Conservation (phyloP, 805 yeast genomes). For the Candida ascalaphidarum region DNA sequence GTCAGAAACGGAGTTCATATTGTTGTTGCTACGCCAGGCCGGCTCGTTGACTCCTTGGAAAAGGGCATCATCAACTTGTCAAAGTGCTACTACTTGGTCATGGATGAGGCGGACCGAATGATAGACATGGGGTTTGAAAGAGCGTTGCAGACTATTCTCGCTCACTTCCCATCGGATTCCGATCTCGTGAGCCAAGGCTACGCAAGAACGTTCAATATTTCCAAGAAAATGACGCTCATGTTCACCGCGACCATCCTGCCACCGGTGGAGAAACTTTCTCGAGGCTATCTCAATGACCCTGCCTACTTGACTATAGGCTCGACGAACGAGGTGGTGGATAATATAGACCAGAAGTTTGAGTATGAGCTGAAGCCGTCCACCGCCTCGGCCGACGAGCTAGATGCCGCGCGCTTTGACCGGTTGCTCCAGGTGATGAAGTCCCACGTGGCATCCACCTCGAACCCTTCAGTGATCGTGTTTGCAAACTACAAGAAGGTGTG, state of each 20-base stretch:
- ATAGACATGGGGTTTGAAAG: constrained; percentile 90
- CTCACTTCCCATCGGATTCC: constrained; percentile 38
- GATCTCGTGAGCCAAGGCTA: constrained; percentile 16
- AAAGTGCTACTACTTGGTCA: constrained; percentile 58
- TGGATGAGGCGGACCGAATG: constrained; percentile 97
- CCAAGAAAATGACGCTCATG: constrained; percentile 66
- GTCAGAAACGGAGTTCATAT: constrained; percentile 63
- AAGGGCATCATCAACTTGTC: constrained; percentile 52
- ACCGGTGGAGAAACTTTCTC: constrained; percentile 57
- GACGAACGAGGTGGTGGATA: constrained; percentile 55
- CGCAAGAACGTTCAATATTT: constrained; percentile 25
- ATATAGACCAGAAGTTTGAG: constrained; percentile 61
- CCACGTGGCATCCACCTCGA: constrained; percentile 30
- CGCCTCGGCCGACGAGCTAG: constrained; percentile 23
- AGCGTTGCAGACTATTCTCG: constrained; percentile 56
- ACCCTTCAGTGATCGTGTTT: constrained; percentile 56
- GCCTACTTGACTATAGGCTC: constrained; percentile 61
- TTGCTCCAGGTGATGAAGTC: constrained; percentile 27
- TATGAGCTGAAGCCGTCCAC: constrained; percentile 11
- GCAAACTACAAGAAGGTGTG: constrained; percentile 71
- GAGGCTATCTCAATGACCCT: constrained; percentile 54
- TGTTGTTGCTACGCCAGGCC: constrained; percentile 91
- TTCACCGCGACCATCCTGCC: constrained; percentile 91
- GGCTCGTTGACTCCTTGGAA: constrained; percentile 74
- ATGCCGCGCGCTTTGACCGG: constrained; percentile 30